Conservation (phyloP, 371 early-diverging fungal genomes). For the Entomophthora muscae region DNA sequence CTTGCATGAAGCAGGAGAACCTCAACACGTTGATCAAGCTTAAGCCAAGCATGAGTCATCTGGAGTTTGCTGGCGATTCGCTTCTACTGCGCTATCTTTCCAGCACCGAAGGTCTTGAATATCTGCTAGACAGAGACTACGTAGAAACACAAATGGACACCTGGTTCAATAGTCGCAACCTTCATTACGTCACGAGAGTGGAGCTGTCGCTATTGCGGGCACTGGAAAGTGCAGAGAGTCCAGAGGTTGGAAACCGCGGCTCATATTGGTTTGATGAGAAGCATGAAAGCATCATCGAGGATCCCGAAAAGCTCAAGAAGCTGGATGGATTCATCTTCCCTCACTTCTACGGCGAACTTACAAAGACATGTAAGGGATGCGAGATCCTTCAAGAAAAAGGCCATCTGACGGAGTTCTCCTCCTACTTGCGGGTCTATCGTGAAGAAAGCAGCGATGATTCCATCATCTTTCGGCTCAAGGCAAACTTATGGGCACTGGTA, state of each 20-base stretch:
- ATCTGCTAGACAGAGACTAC: conserved; percentile 47
- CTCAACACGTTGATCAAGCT: conserved; percentile 44
- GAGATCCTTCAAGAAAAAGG: conserved; percentile 36
- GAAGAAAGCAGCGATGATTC: conserved; percentile 20
- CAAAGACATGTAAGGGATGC: conserved; percentile 63
- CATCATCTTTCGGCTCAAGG: conserved; percentile 39
- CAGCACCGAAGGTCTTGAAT: neutral
- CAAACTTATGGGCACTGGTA: conserved; percentile 58
- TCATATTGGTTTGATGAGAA: conserved; percentile 15
- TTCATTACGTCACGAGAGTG: conserved; percentile 55
- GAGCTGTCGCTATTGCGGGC: conserved; percentile 56
- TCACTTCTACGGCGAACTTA: conserved; percentile 70
- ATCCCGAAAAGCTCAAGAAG: conserved; percentile 15
- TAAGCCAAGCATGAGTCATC: conserved; percentile 50
- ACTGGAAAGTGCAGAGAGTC: conserved; percentile 11
- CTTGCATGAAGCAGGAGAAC: conserved; percentile 43
- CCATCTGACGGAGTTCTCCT: conserved; percentile 42
- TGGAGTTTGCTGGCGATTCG: conserved; percentile 51
- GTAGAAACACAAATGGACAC: conserved; percentile 59
- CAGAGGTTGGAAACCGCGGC: neutral
- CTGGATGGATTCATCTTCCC: conserved; percentile 36
- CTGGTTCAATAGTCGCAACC: conserved; percentile 64
- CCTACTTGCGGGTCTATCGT: conserved; percentile 34
- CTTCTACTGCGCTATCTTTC: conserved; percentile 25
- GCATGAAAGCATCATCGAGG: conserved; percentile 7